Evolutionary conservation across 2,329 filamentous ascomycete species (phyloP), one percentile per base, ranked within the genome.

Genomic region (Raffaelea ambrosiae): DNA sequence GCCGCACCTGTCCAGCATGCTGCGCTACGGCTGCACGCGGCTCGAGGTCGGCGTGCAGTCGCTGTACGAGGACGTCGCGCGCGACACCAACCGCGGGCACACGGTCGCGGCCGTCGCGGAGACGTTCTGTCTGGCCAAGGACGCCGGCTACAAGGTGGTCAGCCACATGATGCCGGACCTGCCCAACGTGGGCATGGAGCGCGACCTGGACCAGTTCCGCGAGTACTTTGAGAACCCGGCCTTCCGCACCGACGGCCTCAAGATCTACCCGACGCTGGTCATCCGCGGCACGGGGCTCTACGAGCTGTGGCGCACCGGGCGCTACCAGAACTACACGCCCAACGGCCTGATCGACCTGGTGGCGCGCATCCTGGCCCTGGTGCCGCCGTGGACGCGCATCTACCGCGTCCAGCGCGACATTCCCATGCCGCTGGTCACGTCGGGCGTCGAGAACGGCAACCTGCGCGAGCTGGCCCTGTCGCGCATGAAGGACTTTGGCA

Each of bases 141-240:
- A 98, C 64, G 89, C 94, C 5, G 93, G 93, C 1, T 98, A 95
- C 77, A 98, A 98, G 66, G 93, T 98, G 1, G 93, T 98, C 53
- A 95, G 88, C 56, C 93, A 98, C 68, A 98, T 98, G 93, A 98
- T 98, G 93, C 93, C 93, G 1, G 93, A 98, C 63, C 69, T 98
- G 43, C 93, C 93, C 3, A 98, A 98, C 59, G 93, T 98, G 3
- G 93, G 93, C 48, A 95, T 97, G 86, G 94, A 98, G 68, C 84
- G 93, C 58, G 93, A 98, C 62, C 74, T 98, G 40, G 90, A 95
- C 61, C 93, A 98, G 58, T 98, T 98, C 66, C 79, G 88, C 54
- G 94, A 98, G 63, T 98, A 98, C 65, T 98, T 98, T 59, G 89
- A 95, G 62, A 97, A 89, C 63, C 93, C 93, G 1, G 88, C 83